Base-by-base conservation (phyloP, 2,329 filamentous ascomycete species). In the Thielaviopsis euricoi region DNA sequence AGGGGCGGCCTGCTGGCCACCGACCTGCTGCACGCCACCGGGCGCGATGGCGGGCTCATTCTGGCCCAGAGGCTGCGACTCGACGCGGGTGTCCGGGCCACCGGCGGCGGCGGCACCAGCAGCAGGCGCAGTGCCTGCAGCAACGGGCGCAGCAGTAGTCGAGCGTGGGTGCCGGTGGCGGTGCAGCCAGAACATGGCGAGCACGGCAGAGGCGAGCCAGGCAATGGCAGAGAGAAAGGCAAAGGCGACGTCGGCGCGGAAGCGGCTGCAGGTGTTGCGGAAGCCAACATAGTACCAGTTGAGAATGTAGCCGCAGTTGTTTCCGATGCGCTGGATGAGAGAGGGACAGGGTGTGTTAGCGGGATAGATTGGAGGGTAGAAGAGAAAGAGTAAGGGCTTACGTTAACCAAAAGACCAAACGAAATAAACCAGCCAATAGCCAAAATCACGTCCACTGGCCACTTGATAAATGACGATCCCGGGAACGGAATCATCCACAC, bases 401-500 rank as follows among this genome's bases (percentile, higher is more conserved):
- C 76, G 65, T 82, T 73, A 57, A 84, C 80, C 6, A 86, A 72
- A 5, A 87, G 72, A 43, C 81, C 83, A 64, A 87, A 88, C 2
- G 76, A 75, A 25, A 79, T 77, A 66, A 87, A 88, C 85, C 85
- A 89, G 53, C 79, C 74, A 58, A 83, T 70, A 51, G 82, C 84
- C 63, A 89, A 73, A 64, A 89, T 63, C 25, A 89, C 64, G 65
- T 91, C 87, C 64, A 82, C 72, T 0, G 83, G 83, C 77, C 83
- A 90, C 69, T 84, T 77, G 61, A 82, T 76, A 69, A 89, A 87
- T 52, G 75, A 77, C 55, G 73, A 72, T 2, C 56, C 50, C 1
- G 80, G 78, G 66, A 87, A 86, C 1, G 87, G 87, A 48, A 90
- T 74, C 26, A 89, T 74, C 80, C 85, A 87, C 62, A 90, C 67